A percentile compares a stretch with the other conserved stretches of the same genome.
Conservation (phyloP, 225 moss, liverwort and hornwort genomes). For the Straminergon stramineum region DNA sequence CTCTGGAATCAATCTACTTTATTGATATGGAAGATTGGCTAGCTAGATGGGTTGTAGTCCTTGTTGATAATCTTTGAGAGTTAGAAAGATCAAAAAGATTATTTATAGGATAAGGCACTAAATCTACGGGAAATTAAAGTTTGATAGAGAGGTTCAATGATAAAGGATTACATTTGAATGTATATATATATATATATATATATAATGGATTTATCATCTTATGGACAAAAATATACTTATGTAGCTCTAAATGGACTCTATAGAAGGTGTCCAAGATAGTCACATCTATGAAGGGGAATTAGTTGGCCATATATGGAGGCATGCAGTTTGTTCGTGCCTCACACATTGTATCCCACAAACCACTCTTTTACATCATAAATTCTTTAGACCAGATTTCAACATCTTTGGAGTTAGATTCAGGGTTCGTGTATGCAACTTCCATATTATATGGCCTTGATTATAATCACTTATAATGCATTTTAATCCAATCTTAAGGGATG, state of each 20-base stretch:
- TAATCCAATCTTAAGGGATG: no score
- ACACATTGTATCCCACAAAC: background rate
- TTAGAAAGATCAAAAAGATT: background rate
- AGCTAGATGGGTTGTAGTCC: no score
- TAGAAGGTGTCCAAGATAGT: background rate
- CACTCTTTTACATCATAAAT: background rate
- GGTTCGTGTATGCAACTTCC: no score
- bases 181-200: no score
- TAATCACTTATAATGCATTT: no score
- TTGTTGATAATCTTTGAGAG: no score
- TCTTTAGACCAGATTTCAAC: background rate
- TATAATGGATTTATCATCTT: no score
- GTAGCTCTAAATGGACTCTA: background rate
- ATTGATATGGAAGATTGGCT: no score
- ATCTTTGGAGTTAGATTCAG: background rate
- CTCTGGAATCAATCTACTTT: background rate
- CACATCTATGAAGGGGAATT: background rate
- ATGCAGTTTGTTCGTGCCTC: background rate
- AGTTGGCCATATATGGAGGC: background rate
- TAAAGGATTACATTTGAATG: background rate
- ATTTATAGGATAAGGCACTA: background rate
- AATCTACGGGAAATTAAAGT: background rate
- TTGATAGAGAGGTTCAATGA: background rate
- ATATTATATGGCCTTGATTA: no score
- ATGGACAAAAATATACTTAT: no score